Evolutionary conservation across 208 protist genomes (phyloP).

Genomic region (Trypanosoma melophagium): DNA sequence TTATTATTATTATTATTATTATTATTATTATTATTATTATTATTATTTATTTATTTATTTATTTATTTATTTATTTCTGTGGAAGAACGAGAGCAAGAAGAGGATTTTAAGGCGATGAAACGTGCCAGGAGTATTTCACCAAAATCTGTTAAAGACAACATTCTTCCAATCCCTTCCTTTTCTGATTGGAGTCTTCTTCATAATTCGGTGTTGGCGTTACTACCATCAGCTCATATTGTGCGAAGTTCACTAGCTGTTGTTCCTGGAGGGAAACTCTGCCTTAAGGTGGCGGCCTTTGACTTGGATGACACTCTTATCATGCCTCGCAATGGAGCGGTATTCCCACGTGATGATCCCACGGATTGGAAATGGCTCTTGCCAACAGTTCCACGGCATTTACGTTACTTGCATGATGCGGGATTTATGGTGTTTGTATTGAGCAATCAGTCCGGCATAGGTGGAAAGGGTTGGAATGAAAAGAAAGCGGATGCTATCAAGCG

Average conservation of each 20-base stretch:
- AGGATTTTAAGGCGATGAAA: constrained; percentile 21
- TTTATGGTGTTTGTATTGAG: constrained; percentile 90
- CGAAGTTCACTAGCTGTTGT: constrained; percentile 4
- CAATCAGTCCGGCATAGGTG: constrained; percentile 90
- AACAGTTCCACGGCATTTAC: constrained; percentile 43
- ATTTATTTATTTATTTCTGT: background rate
- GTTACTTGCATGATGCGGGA: constrained; percentile 47
- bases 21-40: no score
- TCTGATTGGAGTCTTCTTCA: constrained; percentile 28
- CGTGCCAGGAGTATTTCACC: constrained; percentile 23
- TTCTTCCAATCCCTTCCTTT: constrained; percentile 14
- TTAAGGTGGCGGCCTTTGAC: constrained; percentile 77
- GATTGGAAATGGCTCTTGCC: constrained; percentile 74
- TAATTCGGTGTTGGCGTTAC: constrained; percentile 25
- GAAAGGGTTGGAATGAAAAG: constrained; percentile 50
- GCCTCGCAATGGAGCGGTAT: constrained; percentile 53
- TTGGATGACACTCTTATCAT: constrained; percentile 77
- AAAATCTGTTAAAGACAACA: background rate
- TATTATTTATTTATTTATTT: no score
- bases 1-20: no score
- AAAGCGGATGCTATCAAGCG: constrained; percentile 53
- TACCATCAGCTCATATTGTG: constrained; percentile 18
- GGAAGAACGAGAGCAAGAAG: background rate
- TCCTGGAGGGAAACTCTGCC: background rate
- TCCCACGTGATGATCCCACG: constrained; percentile 50